Percentiles rank a stretch among this genome's conserved stretches.
These are phyloP conservation scores for Furcasterigmium furcatum DNA, from an alignment of 2,329 filamentous ascomycete genomes.

Conservation along the genomic window DNA sequence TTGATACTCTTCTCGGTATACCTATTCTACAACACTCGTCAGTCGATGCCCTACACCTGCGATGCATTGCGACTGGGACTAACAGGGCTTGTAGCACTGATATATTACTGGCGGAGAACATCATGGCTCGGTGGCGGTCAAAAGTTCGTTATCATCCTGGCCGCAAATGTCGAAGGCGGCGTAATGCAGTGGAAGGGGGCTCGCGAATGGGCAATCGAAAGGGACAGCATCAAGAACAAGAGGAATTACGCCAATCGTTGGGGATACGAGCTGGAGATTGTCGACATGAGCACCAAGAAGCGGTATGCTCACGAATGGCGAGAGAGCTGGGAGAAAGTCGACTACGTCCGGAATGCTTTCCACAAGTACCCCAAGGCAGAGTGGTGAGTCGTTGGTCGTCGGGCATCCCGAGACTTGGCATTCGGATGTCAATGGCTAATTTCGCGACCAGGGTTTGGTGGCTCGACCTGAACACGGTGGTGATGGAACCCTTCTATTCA, in stretches of 20 bases:
- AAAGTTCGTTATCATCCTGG: conserved; percentile 91
- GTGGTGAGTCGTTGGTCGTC: conserved; percentile 62
- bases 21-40: conserved; percentile 72
- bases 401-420: too few relatives aligned
- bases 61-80: not conserved
- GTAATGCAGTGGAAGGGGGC: conserved; percentile 99
- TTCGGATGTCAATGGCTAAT: not conserved
- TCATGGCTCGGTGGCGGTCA: conserved; percentile 75
- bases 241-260: conserved; percentile 80
- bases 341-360: conserved; percentile 84
- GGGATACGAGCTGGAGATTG: conserved; percentile 95
- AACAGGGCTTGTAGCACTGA: conserved; percentile 36
- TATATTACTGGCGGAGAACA: conserved; percentile 67
- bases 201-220: conserved; percentile 95
- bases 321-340: conserved; percentile 99
- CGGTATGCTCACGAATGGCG: conserved; percentile 98
- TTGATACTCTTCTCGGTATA: conserved; percentile 59
- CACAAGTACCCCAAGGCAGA: conserved; percentile 93
- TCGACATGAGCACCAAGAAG: conserved; percentile 99
- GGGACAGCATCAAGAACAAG: conserved; percentile 95
- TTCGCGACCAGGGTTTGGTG: conserved; percentile 84
- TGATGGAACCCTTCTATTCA: conserved; percentile 94
- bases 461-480: conserved; percentile 94
- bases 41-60: conserved; percentile 33
- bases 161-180: conserved; percentile 90